A percentile compares a stretch with the other conserved stretches of the same genome.
These are phyloP conservation scores for Gossypium thurberi DNA, from an alignment of 345 rosid genomes.

Conservation along the genomic window DNA sequence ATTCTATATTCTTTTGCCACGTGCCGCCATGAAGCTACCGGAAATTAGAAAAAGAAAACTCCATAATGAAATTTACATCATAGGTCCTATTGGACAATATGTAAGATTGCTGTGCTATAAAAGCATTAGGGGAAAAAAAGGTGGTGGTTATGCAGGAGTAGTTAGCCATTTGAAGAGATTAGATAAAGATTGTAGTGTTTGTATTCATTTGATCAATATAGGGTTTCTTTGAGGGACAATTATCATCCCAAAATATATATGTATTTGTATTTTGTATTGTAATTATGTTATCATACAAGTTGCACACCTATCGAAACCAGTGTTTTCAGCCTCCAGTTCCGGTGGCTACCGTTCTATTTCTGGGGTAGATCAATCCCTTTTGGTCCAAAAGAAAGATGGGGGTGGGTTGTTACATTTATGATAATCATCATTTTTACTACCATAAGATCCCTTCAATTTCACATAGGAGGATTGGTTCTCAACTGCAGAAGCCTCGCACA, in stretches of 20 bases:
- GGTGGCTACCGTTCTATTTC: no score
- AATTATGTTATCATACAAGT: background rate
- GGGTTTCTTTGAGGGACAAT: background rate
- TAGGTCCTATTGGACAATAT: background rate
- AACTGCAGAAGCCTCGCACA: background rate
- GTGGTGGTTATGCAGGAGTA: background rate
- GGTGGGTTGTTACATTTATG: background rate
- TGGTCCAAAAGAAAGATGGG: no score
- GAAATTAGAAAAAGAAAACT: background rate
- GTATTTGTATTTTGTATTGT: background rate
- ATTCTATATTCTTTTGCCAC: background rate
- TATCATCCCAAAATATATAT: background rate
- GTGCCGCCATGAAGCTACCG: background rate
- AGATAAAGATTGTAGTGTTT: background rate
- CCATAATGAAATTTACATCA: background rate
- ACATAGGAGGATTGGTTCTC: background rate
- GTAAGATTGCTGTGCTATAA: background rate
- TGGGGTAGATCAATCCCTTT: no score
- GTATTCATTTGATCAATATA: background rate
- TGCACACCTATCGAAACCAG: background rate
- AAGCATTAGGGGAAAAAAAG: background rate
- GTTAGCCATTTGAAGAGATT: background rate
- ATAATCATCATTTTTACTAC: background rate
- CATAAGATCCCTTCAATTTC: background rate
- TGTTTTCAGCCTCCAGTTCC: background rate